These are phyloP conservation scores for Phytophthora nicotianae DNA, from an alignment of 352 stramenopile genomes.

Conservation along the genomic window DNA sequence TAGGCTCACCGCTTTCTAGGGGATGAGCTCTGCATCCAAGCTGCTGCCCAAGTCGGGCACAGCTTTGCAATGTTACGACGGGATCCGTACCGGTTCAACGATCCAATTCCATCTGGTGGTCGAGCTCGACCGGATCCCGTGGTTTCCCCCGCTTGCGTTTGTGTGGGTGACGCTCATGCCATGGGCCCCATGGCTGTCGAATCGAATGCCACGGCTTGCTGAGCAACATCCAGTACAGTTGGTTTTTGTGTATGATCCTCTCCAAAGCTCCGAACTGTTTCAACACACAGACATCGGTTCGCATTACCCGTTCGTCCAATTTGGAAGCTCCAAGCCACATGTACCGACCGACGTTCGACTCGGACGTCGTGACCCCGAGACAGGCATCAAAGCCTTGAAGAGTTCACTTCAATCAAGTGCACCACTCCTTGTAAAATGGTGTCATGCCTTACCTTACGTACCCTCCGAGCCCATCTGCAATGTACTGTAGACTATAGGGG, in stretches of 20 bases:
- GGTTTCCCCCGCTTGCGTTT: constrained; percentile 27
- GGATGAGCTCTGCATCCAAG: constrained; percentile 7
- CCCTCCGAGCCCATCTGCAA: not conserved
- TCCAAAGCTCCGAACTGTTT: too few relatives aligned
- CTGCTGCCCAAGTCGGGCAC: not conserved
- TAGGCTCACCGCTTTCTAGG: not conserved
- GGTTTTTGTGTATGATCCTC: not conserved
- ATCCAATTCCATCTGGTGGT: constrained; percentile 29
- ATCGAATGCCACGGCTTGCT: constrained; percentile 15
- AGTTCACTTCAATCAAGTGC: not conserved
- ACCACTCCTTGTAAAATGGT: not conserved
- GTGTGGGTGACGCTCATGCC: constrained; percentile 1
- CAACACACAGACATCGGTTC: too few relatives aligned
- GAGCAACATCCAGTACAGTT: constrained; percentile 26
- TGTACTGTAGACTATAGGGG: not conserved
- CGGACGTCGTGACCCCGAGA: too few relatives aligned
- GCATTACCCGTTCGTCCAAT: too few relatives aligned
- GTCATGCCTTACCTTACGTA: constrained; percentile 13
- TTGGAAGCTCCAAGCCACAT: too few relatives aligned
- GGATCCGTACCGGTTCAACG: constrained; percentile 9
- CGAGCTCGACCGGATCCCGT: constrained; percentile 12
- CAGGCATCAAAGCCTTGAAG: not conserved
- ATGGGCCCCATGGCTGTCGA: not conserved
- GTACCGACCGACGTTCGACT: too few relatives aligned
- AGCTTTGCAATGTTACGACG: constrained; percentile 11